Conservation (phyloP, 177 flowering plant species). For the Vitis hybrid region DNA sequence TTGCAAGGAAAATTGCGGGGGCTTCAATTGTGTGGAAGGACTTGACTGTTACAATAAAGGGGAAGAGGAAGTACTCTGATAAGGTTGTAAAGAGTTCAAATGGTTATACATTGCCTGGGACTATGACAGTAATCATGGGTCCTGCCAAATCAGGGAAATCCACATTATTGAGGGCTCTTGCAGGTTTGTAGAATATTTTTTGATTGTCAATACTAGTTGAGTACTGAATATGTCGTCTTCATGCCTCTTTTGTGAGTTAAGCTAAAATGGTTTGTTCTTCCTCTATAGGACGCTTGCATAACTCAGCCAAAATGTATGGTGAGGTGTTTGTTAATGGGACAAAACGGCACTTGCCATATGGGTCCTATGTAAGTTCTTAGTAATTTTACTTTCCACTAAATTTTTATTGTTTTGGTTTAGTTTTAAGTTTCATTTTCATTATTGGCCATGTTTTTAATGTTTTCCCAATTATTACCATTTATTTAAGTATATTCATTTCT, state of each 20-base stretch:
- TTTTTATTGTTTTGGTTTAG: neutral
- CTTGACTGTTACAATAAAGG: conserved; percentile 84
- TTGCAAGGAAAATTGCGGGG: conserved; percentile 68
- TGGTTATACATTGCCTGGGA: conserved; percentile 96
- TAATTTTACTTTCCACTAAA: neutral
- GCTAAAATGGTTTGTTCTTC: conserved; percentile 11
- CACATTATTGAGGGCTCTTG: conserved; percentile 79
- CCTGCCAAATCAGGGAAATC: conserved; percentile 99
- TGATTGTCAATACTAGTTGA: neutral
- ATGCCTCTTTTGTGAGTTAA: neutral
- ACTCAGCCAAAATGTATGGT: conserved; percentile 79
- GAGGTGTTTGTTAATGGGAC: conserved; percentile 93
- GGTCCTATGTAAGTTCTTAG: conserved; percentile 79
- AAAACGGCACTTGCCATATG: conserved; percentile 77
- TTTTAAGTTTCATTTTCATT: neutral
- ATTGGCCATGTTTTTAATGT: neutral
- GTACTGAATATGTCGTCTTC: neutral
- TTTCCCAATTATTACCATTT: neutral
- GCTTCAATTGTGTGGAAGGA: conserved; percentile 96
- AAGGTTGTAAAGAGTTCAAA: conserved; percentile 88
- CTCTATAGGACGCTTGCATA: conserved; percentile 66
- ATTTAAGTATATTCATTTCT: too few species aligned
- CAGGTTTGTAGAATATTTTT: conserved; percentile 50
- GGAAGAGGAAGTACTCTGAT: conserved; percentile 89
- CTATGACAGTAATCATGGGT: conserved; percentile 98